Evolutionary conservation across 352 stramenopile genomes (phyloP), one percentile per base, ranked within the genome.

Genomic region (Pythium monospermum): DNA sequence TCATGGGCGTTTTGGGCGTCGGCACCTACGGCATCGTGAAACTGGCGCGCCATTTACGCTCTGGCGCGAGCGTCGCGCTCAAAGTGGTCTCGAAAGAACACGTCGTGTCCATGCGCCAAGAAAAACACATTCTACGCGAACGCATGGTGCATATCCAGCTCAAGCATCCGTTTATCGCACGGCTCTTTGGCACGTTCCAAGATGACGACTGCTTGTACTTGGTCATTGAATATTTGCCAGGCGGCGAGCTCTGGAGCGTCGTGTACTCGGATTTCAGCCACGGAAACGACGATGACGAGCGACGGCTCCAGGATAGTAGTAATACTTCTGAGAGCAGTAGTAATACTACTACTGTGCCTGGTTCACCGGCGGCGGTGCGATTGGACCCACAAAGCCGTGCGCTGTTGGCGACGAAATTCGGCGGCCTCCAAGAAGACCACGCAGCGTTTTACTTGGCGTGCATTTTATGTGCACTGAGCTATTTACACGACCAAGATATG

Each of bases 381-480:
- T 36, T 75, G 26, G 60, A 71, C 44, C 55, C 68, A 2, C 53
- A 63, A 35, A 64, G 50, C 46, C 43, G 73, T 65, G 45, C 71
- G 59, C n/a, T 71, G 61, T 38, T 83, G 37, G 68, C 70, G 21
- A 85, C 67, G 47, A 45, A 40, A 1, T 73, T 73, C 38, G 67
- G 66, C 25, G 72, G 75, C 2, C 41, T 88, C n/a, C 65, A 75
- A 22, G 67, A 86, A 33, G 58, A 83, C 40, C 63, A 80, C 41
- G 71, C 76, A 0, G 66, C 70, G 18, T 98, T 98, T 61, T 98
- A 98, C 53, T 66, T 93, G 6, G 79, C 77, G 3, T 94, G 95
- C 56, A 94, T 98, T 52, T 58, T 85, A 16, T 73, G 73, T 35
- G 88, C 74, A 13, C 59, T 91, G 27, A 67, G 83, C 61, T 92